A percentile compares a stretch with the other conserved stretches of the same genome.
Conservation (phyloP, 352 stramenopile genomes). For the Phytophthora aleatoria region DNA sequence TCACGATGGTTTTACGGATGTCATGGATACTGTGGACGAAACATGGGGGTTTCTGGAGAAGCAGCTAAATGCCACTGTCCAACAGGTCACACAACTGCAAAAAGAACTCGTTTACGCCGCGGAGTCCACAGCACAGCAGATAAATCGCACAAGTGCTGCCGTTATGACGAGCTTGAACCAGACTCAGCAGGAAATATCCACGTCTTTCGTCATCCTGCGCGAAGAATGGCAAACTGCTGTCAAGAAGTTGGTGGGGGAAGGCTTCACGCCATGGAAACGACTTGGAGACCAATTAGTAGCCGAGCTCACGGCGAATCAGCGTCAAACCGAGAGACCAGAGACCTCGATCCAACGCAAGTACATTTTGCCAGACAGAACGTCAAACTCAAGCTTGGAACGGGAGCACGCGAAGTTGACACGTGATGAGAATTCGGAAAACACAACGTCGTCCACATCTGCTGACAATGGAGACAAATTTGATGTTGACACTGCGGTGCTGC, state of each 20-base stretch:
- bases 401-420: slow-evolving; percentile 14
- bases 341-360: slow-evolving; percentile 34
- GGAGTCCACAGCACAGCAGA: slow-evolving; percentile 31
- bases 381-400: slow-evolving; percentile 35
- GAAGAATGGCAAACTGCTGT: slow-evolving; percentile 30
- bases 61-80: slow-evolving; percentile 34
- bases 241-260: slow-evolving; percentile 22
- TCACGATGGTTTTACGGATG: slow-evolving; percentile 34
- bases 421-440: slow-evolving; percentile 6
- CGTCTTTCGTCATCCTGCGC: slow-evolving; percentile 31
- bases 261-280: slow-evolving; percentile 37
- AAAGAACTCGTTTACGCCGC: slow-evolving; percentile 36
- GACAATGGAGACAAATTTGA: slow-evolving; percentile 26
- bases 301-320: slow-evolving; percentile 39
- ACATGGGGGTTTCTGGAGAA: slow-evolving; percentile 35
- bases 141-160: slow-evolving; percentile 29
- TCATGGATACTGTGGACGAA: slow-evolving; percentile 33
- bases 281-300: slow-evolving; percentile 35
- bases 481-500: slow-evolving; percentile 41
- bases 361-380: slow-evolving; percentile 30
- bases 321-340: slow-evolving; percentile 24
- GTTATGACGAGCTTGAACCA: slow-evolving; percentile 33
- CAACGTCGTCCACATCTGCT: slow-evolving; percentile 5
- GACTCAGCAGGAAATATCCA: slow-evolving; percentile 33
- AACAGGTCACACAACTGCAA: slow-evolving; percentile 30